A percentile compares a stretch with the other conserved stretches of the same genome.
Conservation (phyloP, 345 rosid species). For the Brassica juncea region DNA sequence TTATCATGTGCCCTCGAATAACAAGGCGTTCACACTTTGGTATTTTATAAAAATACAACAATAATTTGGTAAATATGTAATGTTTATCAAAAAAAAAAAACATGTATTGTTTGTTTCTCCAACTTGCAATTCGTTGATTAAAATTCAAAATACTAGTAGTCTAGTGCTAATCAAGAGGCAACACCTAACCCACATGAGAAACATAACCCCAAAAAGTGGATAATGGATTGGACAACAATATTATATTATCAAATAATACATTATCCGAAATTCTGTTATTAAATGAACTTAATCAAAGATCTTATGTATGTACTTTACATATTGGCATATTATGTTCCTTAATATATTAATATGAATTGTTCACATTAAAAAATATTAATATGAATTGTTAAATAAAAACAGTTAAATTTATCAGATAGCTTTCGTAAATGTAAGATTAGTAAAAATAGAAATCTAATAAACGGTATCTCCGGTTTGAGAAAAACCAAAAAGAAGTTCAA, state of each 20-base stretch:
- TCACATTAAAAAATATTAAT: no score
- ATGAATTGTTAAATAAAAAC: neutral
- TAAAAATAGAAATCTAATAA: neutral
- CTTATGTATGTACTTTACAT: neutral
- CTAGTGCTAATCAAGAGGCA: neutral
- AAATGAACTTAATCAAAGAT: neutral
- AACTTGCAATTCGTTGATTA: slow-evolving; percentile 11
- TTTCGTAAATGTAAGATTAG: neutral
- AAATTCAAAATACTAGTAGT: neutral
- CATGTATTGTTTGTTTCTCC: slow-evolving; percentile 8
- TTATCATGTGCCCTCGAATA: slow-evolving; percentile 26
- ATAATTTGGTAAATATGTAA: neutral
- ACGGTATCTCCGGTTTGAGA: neutral
- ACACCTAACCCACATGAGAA: neutral
- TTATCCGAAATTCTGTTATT: neutral
- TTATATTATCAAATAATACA: no score
- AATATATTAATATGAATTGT: neutral
- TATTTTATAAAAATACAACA: neutral
- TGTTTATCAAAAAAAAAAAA: neutral
- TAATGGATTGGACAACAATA: neutral
- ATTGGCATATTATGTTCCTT: neutral
- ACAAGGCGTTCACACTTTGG: slow-evolving; percentile 27
- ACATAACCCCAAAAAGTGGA: neutral
- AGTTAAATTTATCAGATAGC: neutral
- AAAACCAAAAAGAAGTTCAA: neutral